phyloP scores from a whole-genome alignment of 257 asterid species.

The Primulina huaijiensis region DNA sequence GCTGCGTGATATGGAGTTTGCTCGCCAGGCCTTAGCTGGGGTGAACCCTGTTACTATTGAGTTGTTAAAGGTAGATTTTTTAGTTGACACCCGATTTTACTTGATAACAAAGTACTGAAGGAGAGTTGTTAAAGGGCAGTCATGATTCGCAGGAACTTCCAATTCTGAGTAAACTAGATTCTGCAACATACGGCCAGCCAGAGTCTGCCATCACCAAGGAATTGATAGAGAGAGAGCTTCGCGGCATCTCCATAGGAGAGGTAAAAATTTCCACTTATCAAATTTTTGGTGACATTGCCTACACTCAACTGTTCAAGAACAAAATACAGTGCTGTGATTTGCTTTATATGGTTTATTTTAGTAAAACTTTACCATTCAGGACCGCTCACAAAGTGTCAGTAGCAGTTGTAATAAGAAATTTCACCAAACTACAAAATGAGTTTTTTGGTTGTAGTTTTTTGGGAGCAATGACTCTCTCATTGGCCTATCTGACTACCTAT shows the following conservation, averaged over 20 bases:
- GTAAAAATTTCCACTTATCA: slow-evolving; percentile 26
- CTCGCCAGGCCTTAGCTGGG: slow-evolving; percentile 83
- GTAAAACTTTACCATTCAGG: background rate
- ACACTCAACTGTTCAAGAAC: background rate
- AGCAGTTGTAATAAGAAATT: background rate
- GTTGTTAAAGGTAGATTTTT: slow-evolving; percentile 56
- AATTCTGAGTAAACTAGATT: slow-evolving; percentile 72
- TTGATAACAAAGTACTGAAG: slow-evolving; percentile 8
- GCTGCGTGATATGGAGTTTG: slow-evolving; percentile 83
- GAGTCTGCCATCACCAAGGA: slow-evolving; percentile 77
- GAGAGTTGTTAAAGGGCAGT: slow-evolving; percentile 9
- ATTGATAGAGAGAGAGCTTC: slow-evolving; percentile 58
- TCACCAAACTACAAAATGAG: background rate
- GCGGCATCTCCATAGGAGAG: slow-evolving; percentile 65
- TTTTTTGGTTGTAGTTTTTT: background rate
- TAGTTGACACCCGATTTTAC: slow-evolving; percentile 7
- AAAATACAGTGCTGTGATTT: background rate
- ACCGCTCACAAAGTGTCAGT: background rate
- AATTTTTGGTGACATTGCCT: background rate
- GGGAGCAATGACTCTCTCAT: background rate
- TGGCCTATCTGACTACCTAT: background rate
- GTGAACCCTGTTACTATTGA: slow-evolving; percentile 78
- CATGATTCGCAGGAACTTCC: slow-evolving; percentile 65
- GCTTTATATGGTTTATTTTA: background rate
- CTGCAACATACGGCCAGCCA: slow-evolving; percentile 65